phyloP scores from a whole-genome alignment of 192 early-diverging fungal species.

The Phlyctochytrium bullatum region DNA sequence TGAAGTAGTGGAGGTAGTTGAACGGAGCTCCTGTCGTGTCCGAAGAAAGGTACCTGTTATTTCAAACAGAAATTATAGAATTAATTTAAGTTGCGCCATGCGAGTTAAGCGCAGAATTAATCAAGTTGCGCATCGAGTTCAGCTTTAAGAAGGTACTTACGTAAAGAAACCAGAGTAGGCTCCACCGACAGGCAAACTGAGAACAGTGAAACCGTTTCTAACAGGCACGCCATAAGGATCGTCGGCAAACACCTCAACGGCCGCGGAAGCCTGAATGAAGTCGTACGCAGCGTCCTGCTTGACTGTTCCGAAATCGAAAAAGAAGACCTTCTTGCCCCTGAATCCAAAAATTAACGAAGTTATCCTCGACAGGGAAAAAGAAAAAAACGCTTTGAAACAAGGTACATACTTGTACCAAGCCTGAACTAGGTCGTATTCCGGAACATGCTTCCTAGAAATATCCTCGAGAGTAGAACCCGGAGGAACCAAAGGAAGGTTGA shows the following conservation, averaged over 20 bases:
- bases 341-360: no score
- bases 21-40: not conserved
- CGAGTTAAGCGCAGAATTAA: no score
- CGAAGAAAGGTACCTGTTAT: not conserved
- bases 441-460: not conserved
- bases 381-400: not conserved
- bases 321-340: not conserved
- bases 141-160: no score
- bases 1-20: conserved; percentile 1
- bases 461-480: not conserved
- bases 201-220: not conserved
- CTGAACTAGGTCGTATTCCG: not conserved
- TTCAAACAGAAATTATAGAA: no score
- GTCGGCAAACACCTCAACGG: not conserved
- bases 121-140: no score
- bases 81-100: no score
- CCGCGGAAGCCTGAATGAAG: not conserved
- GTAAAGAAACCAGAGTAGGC: not conserved
- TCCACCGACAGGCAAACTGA: not conserved
- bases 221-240: not conserved
- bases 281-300: not conserved
- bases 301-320: conserved; percentile 2
- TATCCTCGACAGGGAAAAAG: not conserved
- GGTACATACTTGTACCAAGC: conserved; percentile 1
- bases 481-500: not conserved